Evolutionary conservation across 331 rosid genomes (phyloP).

Genomic region (Arachis monticola): DNA sequence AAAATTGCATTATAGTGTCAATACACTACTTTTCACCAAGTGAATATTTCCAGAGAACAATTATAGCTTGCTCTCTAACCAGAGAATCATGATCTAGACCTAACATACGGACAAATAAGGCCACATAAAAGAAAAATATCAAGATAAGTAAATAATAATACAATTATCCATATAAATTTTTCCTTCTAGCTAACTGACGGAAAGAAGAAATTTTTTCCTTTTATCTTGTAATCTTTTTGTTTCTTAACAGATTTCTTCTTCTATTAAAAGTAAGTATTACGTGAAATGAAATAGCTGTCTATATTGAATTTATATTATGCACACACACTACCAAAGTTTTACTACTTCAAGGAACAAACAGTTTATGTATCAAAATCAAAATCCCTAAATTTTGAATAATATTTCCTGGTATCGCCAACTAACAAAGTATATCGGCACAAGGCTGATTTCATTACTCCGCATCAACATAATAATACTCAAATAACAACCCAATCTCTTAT

Average conservation of each 20-base stretch:
- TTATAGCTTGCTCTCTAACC: constrained; percentile 82
- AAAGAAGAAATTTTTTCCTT: background rate
- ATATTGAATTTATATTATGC: too few relatives aligned
- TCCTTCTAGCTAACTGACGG: background rate
- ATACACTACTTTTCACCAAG: constrained; percentile 80
- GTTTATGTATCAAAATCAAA: too few relatives aligned
- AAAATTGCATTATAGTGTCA: constrained; percentile 83
- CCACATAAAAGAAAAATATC: constrained; percentile 42
- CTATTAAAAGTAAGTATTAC: background rate
- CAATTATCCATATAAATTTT: background rate
- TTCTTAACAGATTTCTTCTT: too few relatives aligned
- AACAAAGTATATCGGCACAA: too few relatives aligned
- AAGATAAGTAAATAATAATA: too few relatives aligned
- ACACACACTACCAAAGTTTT: background rate
- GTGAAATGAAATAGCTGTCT: background rate
- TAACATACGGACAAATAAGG: constrained; percentile 83
- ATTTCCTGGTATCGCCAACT: background rate
- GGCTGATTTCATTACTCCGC: too few relatives aligned
- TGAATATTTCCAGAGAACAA: constrained; percentile 85
- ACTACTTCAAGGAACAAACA: background rate
- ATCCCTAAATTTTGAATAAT: background rate
- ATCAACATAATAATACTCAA: too few relatives aligned
- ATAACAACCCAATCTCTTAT: too few relatives aligned
- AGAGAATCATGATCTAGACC: constrained; percentile 72
- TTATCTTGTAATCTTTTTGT: background rate